These are phyloP conservation scores for Suillus placidus DNA, from an alignment of 768 basidiomycete genomes.

Conservation along the genomic window DNA sequence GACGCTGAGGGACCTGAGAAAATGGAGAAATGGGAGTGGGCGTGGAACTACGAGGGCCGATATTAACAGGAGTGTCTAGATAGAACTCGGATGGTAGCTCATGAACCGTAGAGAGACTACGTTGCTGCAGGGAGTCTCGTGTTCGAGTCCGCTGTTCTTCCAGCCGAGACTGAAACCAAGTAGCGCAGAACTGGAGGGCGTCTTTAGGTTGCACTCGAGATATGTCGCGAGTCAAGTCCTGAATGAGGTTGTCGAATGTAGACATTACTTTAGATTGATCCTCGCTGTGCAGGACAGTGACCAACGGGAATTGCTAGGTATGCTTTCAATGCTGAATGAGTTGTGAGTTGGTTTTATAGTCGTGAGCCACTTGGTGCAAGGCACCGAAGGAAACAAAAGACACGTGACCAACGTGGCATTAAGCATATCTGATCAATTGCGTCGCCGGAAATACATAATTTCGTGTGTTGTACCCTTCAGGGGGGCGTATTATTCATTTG, in stretches of 20 bases:
- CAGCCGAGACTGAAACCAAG: constrained; percentile 90
- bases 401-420: constrained; percentile 30
- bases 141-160: constrained; percentile 81
- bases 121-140: constrained; percentile 63
- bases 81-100: constrained; percentile 63
- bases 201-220: constrained; percentile 88
- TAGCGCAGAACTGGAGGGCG: constrained; percentile 88
- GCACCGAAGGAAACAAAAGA: constrained; percentile 18
- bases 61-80: constrained; percentile 49
- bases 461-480: background rate
- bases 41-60: constrained; percentile 34
- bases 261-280: constrained; percentile 46
- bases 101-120: constrained; percentile 49
- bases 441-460: background rate
- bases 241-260: constrained; percentile 80
- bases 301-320: constrained; percentile 9
- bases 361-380: constrained; percentile 10
- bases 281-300: constrained; percentile 10
- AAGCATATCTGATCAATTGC: background rate
- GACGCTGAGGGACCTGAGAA: constrained; percentile 49
- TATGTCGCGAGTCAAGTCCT: constrained; percentile 84
- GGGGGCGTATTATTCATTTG: background rate
- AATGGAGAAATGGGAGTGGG: constrained; percentile 58
- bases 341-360: constrained; percentile 13
- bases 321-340: background rate